Conservation (phyloP, 208 protist species). For the Crithidia fasciculata region DNA sequence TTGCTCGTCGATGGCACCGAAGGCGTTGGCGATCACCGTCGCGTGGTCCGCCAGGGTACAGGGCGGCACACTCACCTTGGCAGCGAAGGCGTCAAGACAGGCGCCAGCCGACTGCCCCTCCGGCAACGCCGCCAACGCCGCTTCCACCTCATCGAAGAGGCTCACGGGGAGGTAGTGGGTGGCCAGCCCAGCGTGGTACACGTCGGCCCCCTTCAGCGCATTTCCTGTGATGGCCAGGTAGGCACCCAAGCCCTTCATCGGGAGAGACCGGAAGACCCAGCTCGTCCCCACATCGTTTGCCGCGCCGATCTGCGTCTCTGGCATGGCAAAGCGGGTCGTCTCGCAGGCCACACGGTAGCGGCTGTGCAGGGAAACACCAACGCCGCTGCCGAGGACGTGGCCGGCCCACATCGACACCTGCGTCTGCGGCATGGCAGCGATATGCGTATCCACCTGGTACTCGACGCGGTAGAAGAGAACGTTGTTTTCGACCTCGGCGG, state of each 20-base stretch:
- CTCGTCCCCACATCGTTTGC: constrained; percentile 72
- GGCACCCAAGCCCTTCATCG: constrained; percentile 51
- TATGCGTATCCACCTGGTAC: constrained; percentile 77
- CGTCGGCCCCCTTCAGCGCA: constrained; percentile 75
- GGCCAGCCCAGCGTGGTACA: constrained; percentile 65
- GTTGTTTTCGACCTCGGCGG: constrained; percentile 9
- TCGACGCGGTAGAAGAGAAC: constrained; percentile 63
- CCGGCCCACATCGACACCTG: constrained; percentile 88
- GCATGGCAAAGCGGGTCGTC: constrained; percentile 82
- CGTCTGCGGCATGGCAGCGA: constrained; percentile 56
- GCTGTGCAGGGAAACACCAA: constrained; percentile 79
- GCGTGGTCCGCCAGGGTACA: constrained; percentile 54
- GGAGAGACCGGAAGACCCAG: constrained; percentile 68
- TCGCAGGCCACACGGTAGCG: constrained; percentile 81
- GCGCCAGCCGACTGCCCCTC: constrained; percentile 27
- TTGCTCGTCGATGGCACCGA: constrained; percentile 35
- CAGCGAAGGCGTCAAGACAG: constrained; percentile 41
- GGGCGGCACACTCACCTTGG: constrained; percentile 32
- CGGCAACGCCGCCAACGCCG: constrained; percentile 30
- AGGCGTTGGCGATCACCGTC: constrained; percentile 36
- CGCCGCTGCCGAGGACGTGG: constrained; percentile 84
- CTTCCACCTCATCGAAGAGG: constrained; percentile 42
- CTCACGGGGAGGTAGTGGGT: constrained; percentile 68
- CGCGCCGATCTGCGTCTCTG: constrained; percentile 79
- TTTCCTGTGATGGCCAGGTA: constrained; percentile 85